phyloP scores from a whole-genome alignment of 257 asterid genomes.

The Plantago ovata region DNA sequence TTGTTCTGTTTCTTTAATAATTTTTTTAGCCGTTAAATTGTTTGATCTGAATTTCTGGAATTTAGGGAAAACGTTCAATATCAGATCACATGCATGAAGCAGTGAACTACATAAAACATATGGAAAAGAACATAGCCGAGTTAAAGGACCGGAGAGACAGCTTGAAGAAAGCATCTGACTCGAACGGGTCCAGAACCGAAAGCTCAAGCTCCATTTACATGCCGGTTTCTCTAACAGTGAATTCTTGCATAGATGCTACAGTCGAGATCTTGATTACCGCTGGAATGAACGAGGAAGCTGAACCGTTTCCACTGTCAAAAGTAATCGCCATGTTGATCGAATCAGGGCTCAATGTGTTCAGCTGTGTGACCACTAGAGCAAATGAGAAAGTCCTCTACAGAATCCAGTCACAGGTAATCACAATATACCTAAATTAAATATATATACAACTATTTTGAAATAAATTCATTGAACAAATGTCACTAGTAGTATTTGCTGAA shows the following conservation, averaged over 20 bases:
- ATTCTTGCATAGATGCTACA: constrained; percentile 26
- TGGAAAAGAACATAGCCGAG: constrained; percentile 37
- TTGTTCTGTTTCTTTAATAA: neutral
- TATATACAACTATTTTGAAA: no score
- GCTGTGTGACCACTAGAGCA: constrained; percentile 34
- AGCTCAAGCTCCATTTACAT: neutral
- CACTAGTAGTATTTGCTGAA: no score
- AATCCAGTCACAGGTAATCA: constrained; percentile 45
- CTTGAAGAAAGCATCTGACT: constrained; percentile 16
- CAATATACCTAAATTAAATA: no score
- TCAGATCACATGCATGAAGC: constrained; percentile 50
- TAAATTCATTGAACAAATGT: no score
- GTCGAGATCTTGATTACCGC: constrained; percentile 35
- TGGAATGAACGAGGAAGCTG: constrained; percentile 12
- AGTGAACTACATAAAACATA: constrained; percentile 34
- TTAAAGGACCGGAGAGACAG: constrained; percentile 30
- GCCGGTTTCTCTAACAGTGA: constrained; percentile 27
- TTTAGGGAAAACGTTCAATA: constrained; percentile 52
- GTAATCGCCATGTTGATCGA: constrained; percentile 29
- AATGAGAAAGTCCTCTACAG: constrained; percentile 30
- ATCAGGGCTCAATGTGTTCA: constrained; percentile 32
- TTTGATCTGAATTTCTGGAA: neutral
- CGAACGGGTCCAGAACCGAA: neutral
- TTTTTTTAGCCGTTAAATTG: no score
- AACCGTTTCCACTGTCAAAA: constrained; percentile 31